Conservation (phyloP, 2,329 filamentous ascomycete species). For the Cercospora sp. region DNA sequence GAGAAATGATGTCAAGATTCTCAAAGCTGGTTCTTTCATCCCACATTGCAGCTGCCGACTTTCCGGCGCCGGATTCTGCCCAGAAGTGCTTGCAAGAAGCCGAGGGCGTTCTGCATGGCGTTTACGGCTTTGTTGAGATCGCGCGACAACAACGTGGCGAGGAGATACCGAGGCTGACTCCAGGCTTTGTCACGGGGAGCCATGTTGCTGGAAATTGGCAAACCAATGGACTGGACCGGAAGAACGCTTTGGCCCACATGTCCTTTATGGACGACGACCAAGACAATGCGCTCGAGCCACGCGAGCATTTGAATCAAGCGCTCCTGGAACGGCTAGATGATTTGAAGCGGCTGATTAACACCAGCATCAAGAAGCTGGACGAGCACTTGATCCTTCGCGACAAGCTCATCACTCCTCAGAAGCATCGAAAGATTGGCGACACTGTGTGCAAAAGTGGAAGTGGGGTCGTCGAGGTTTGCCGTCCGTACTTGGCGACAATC, state of each 20-base stretch:
- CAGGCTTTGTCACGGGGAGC: conserved; percentile 88
- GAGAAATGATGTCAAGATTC: conserved; percentile 99
- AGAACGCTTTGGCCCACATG: conserved; percentile 62
- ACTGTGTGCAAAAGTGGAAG: conserved; percentile 75
- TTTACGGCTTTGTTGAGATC: conserved; percentile 95
- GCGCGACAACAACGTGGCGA: conserved; percentile 91
- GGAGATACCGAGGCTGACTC: conserved; percentile 86
- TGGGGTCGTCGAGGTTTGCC: conserved; percentile 83
- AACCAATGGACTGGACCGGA: conserved; percentile 62
- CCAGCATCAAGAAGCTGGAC: conserved; percentile 81
- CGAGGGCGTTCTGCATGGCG: conserved; percentile 90
- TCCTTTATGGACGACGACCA: conserved; percentile 86
- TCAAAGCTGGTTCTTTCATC: conserved; percentile 98
- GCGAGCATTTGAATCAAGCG: conserved; percentile 69
- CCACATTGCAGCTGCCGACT: conserved; percentile 94
- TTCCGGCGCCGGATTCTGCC: conserved; percentile 88
- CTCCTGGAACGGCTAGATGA: conserved; percentile 83
- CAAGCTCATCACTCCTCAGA: conserved; percentile 75
- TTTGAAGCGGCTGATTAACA: conserved; percentile 78
- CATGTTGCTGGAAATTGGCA: conserved; percentile 84
- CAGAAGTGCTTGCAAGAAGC: conserved; percentile 95
- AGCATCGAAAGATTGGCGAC: conserved; percentile 78
- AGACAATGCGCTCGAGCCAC: conserved; percentile 70
- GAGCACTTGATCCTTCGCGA: conserved; percentile 76
- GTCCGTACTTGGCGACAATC: conserved; percentile 83